Conservation (phyloP, 179 eudicot species). For the Drosera spatulata region DNA sequence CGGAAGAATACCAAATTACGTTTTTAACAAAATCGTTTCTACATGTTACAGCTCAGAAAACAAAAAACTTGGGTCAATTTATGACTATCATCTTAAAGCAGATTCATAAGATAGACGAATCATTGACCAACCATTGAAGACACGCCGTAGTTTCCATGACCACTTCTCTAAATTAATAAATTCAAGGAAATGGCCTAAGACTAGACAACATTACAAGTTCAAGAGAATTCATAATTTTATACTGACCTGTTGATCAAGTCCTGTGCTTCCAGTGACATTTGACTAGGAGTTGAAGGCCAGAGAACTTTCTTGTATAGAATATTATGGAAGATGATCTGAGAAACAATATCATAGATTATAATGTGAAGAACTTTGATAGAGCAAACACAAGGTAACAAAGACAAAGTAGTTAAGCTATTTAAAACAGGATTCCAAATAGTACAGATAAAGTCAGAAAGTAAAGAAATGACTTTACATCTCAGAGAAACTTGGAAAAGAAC, state of each 20-base stretch:
- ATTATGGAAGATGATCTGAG: conserved; percentile 50
- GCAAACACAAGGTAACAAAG: no score
- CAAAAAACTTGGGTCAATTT: not conserved
- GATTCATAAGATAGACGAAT: no score
- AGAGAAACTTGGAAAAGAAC: not conserved
- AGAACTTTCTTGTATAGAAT: conserved; percentile 55
- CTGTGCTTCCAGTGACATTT: conserved; percentile 53
- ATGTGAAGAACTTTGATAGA: no score
- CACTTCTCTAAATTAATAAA: not conserved
- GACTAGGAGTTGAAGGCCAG: conserved; percentile 49
- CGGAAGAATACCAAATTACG: no score
- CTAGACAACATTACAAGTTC: not conserved
- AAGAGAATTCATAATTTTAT: not conserved
- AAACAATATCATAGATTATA: conserved; percentile 4
- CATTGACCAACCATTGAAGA: no score
- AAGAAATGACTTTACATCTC: no score
- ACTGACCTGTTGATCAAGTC: conserved; percentile 54
- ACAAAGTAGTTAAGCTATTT: no score
- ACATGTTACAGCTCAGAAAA: no score
- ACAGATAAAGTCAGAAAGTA: no score
- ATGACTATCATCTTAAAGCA: not conserved
- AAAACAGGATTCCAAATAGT: no score
- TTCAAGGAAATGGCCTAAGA: not conserved
- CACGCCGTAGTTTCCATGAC: not conserved
- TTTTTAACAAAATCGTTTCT: no score